Evolutionary conservation across 805 yeast genomes (phyloP), one percentile per base, ranked within the genome.

Genomic region (Metschnikowia arizonensis): DNA sequence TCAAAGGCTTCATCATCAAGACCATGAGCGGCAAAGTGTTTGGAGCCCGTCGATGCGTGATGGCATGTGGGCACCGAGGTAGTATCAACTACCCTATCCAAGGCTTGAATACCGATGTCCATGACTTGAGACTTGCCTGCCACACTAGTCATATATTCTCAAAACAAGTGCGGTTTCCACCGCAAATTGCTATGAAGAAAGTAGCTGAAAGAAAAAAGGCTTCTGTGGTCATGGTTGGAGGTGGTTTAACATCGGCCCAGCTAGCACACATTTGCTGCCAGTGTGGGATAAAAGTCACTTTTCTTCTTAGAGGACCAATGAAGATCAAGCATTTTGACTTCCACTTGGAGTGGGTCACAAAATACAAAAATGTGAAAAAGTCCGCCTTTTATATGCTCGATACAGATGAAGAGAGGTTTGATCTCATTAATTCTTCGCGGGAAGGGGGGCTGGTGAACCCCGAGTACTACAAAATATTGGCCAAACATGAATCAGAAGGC

Each of bases 311-410:
- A 33, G 69, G 73, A 0, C 56, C 60, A 3, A 46, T 71, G 28
- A 72, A 69, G 45, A 62, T 72, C 39, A 72, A 73, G 53, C 77
- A 73, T 48, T 73, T 73, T 57, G 77, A 73, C 46, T 72, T 73
- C 49, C 75, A 71, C 48, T 57, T 73, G 38, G 77, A 73, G 45
- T 73, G 77, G 77, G 77, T 73, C 14, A 69, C 77, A n/a, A 73
- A 73, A 49, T 73, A 71, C 54, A 67, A 68, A 47, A 73, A 72
- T 46, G 69, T 66, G 21, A 66, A 69, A 55, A 72, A 71, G 47
- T 65, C 74, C 2, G 65, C 73, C 1, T 69, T 68, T 38, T 73
- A 72, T 59, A 65, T 69, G 51, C 57, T 58, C 43, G 76, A 72
- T 36, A 63, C 72, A 1, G 76, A 73, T 43, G 64, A 67, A 34